Evolutionary conservation across 1,284 basidiomycete genomes (phyloP).

Genomic region (Malassezia slooffiae): DNA sequence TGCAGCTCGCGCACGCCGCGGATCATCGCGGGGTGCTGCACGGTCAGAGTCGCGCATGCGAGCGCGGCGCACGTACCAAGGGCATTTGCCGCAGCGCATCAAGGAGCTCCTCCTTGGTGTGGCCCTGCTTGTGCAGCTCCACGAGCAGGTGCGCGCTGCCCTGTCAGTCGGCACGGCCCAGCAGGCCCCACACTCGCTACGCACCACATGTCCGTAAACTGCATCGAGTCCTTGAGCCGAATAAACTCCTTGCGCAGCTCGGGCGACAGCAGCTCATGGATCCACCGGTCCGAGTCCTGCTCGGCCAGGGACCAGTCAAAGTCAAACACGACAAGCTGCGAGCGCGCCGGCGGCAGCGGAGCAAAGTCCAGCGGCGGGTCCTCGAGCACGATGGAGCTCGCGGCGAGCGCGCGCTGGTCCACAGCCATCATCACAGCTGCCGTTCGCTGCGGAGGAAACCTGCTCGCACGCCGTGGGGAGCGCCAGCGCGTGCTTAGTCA

Average conservation of each 20-base stretch:
- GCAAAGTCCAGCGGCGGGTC: constrained; percentile 14
- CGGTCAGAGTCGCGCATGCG: neutral
- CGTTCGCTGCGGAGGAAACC: constrained; percentile 1
- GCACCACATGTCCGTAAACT: constrained; percentile 73
- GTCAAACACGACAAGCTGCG: constrained; percentile 81
- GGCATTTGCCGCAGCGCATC: constrained; percentile 68
- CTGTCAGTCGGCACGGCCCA: too few relatives aligned
- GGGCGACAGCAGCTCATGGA: constrained; percentile 81
- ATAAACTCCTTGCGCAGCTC: constrained; percentile 75
- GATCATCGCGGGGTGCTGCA: constrained; percentile 87
- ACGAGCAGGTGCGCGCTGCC: constrained; percentile 21
- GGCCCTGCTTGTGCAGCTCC: constrained; percentile 35
- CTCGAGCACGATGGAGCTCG: constrained; percentile 12
- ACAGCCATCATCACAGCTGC: neutral
- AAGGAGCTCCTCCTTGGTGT: constrained; percentile 65
- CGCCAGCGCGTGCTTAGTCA: constrained; percentile 4
- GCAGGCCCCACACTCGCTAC: neutral
- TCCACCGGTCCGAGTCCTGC: constrained; percentile 92
- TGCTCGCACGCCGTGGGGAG: neutral
- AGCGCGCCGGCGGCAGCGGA: constrained; percentile 23
- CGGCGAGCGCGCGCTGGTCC: constrained; percentile 7
- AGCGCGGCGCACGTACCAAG: constrained; percentile 56
- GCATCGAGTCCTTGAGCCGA: constrained; percentile 55
- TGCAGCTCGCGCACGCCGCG: constrained; percentile 64
- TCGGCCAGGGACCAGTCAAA: constrained; percentile 88